Evolutionary conservation across 768 basidiomycete species (phyloP), one percentile per base, ranked within the genome.

Genomic region (Tricholoma furcatifolium): DNA sequence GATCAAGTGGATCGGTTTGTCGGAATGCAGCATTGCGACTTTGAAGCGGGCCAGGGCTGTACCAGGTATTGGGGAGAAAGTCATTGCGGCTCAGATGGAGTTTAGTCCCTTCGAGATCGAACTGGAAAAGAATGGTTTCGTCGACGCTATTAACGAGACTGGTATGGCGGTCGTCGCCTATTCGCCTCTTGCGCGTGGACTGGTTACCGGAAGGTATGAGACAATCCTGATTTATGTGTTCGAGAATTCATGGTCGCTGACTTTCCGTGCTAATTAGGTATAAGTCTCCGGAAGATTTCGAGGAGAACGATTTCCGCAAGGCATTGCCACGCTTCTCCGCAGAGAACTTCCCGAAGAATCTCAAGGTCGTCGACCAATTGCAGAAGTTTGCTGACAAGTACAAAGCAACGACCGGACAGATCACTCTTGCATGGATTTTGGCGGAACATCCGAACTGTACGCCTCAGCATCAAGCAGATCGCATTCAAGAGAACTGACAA

Each of bases 1-100:
- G 32, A 50, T 79, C 45, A 74, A 74, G 50, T 75, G 79, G 56
- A 65, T 82, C 24, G 80, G 80, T 8, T 65, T 82, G 14, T 82
- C 77, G 5, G 81, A 82, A 56, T 71, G 69, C 54, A 74, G 71
- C 10, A 72, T 71, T 3, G 54, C 55, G 1, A 73, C 74, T 14
- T 64, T 81, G 24, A 74, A 78, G 34, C 74, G 80, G 8, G 80
- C 80, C 9, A 67, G 73, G 51, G 72, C 72, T 1, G 70, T 78
- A 1, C 74, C 76, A 55, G 74, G 74, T 4, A 72, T 77, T 49
- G 51, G 53, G 3, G 59, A 51, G 42, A 56, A 57, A 23, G 54
- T 55, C 7, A 57, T 74, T 12, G 75, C 77, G 0, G 50, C 76
- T 3, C 72, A 79, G 56, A 67, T 76, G 42, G 76, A 77, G 57